A percentile compares a stretch with the other conserved stretches of the same genome.
Evolutionary conservation across 768 basidiomycete species (phyloP).

Genomic region (Tricholoma saponaceum): DNA sequence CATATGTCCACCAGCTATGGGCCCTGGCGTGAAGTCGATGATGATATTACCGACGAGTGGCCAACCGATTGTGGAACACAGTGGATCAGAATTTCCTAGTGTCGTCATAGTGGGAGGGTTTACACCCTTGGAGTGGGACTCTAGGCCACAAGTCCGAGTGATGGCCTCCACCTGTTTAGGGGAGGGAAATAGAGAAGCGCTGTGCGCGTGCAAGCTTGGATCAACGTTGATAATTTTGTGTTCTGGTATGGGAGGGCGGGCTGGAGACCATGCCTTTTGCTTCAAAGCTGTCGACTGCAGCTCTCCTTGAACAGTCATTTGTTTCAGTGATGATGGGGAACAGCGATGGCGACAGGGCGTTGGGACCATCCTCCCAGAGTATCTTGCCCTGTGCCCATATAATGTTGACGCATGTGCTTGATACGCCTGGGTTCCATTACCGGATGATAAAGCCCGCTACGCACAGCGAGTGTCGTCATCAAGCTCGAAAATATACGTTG

Average conservation of each 20-base stretch:
- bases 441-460: constrained; percentile 13
- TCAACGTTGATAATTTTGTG: neutral
- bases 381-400: neutral
- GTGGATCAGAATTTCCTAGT: neutral
- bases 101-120: neutral
- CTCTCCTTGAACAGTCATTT: neutral
- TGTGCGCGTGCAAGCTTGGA: neutral
- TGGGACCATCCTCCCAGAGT: neutral
- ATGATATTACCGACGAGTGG: neutral
- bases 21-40: neutral
- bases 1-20: neutral
- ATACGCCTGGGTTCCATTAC: constrained; percentile 18
- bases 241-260: neutral
- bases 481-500: constrained; percentile 26
- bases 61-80: neutral
- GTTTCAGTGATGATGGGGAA: neutral
- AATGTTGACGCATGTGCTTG: constrained; percentile 9
- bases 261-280: neutral
- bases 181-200: neutral
- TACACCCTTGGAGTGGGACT: neutral
- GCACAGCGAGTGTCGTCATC: constrained; percentile 21
- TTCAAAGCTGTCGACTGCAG: neutral
- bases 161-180: neutral
- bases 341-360: neutral
- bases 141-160: neutral